Base-by-base conservation (phyloP, 129 eudicot species). In the Escallonia rubra region DNA sequence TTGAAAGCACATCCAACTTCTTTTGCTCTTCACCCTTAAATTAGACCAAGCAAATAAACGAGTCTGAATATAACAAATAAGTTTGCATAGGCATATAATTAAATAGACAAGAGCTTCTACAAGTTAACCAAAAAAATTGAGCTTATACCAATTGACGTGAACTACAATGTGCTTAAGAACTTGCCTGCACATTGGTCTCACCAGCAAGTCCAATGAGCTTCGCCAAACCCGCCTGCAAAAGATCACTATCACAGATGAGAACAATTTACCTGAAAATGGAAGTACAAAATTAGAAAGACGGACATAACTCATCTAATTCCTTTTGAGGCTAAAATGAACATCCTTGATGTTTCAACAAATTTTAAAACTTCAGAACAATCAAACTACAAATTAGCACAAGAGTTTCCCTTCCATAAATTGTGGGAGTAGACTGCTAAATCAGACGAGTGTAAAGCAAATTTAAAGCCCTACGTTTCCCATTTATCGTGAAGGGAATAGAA, bases 151-250 rank as follows among this genome's bases (percentile, higher is more conserved):
- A 54, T 54, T 6, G 14, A 54, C 13, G 59, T 12, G 34, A 54
- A 54, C 14, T 54, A 2, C 4, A 11, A 54, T 6, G 6, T 54
- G 59, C 50, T 50, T 8, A 8, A 9, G 3, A 42, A 73, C 86
- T 81, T 89, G 81, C 98, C 96, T 88, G 97, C 75, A 91, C 95
- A 80, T 88, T 92, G 63, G 96, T 92, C 87, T 92, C 95, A 12
- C 95, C 96, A 44, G 98, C 98, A 80, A 93, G 95, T 71, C 96
- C 98, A 74, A 93, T 86, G 70, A 93, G 98, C 68, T 89, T 93
- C 53, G 98, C 98, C 70, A 93, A 83, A 34, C 98, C 98, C 7
- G 98, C 97, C 98, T 92, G 92, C 81, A 83, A 42, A 82, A 63
- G 16, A 45, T 46, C 57, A 60, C 48, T 8, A 52, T 11, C 53